phyloP scores from a whole-genome alignment of 1,284 basidiomycete species.

The Austroboletus novae-zelandiae region DNA sequence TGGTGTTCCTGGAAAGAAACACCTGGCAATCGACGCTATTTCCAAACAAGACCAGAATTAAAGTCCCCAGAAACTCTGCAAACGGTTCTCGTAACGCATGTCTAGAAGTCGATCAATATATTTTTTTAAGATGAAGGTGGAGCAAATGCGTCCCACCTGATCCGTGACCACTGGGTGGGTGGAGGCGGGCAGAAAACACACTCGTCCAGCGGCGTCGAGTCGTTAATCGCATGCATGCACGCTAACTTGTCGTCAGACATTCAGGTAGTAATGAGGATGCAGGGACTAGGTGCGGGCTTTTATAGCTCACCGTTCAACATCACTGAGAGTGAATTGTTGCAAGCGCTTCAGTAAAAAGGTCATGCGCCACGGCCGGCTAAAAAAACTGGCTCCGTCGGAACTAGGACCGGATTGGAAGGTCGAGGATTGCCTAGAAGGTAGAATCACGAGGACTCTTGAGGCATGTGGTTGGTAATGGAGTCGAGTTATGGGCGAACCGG shows the following conservation, averaged over 20 bases:
- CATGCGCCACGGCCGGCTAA: neutral
- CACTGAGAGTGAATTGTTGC: too few relatives aligned
- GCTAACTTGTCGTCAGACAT: conserved; percentile 2
- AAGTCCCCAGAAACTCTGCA: conserved; percentile 69
- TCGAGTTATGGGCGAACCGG: too few relatives aligned
- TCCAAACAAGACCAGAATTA: conserved; percentile 67
- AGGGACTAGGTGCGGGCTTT: neutral
- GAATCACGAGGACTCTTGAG: too few relatives aligned
- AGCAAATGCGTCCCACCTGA: conserved; percentile 39
- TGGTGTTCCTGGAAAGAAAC: conserved; percentile 50
- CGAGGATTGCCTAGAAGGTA: neutral
- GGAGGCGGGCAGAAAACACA: neutral
- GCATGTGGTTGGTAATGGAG: too few relatives aligned
- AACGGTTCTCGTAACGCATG: conserved; percentile 59
- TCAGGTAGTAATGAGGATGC: neutral
- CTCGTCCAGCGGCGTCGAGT: neutral
- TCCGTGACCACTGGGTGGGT: conserved; percentile 51
- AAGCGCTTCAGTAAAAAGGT: neutral
- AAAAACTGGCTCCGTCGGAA: neutral
- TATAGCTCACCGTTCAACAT: too few relatives aligned
- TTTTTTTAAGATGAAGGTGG: too few relatives aligned
- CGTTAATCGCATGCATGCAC: neutral
- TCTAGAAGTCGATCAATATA: conserved; percentile 26
- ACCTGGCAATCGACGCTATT: conserved; percentile 63
- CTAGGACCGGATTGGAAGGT: neutral